Base-by-base conservation (phyloP, 73 alveolate genomes). In the Halteria grandinella region DNA sequence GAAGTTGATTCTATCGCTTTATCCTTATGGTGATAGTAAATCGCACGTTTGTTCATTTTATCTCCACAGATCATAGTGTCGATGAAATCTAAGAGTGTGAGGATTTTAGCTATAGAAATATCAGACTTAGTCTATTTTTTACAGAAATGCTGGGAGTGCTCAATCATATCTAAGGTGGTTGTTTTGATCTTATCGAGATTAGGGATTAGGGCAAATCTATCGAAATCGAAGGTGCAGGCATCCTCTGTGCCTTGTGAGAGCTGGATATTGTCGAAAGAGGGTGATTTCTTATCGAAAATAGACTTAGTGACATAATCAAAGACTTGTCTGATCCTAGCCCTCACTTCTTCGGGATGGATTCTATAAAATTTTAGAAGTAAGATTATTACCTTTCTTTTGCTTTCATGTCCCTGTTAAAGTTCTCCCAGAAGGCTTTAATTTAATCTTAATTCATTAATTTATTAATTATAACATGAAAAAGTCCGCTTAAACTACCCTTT, bases 71-170 rank as follows among this genome's bases (percentile, higher is more conserved):
- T 12, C 47, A 57, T 17, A n/a, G 23, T 10, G 28, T 66, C 80
- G n/a, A 66, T 47, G 7, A 5, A 66, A 28, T 66, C 66, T 40
- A 66, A 3, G n/a, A 66, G 32, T 15, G 32, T 55, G 2, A 66
- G 66, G 6, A 66, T 15, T 66, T 66, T 66, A 25, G 43, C 80
- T 66, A 66, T 66, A 66, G 2, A 41, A 14, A 11, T 10, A n/a
- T 17, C 6, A 2, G 5, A 8, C 24, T 8, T 17, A 10, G 2
- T 12, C 36, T 5, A 3, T 58, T 21, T 21, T 58, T 8, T 66
- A 66, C 80, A 45, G 53, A 66, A 66, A 66, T 66, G 80, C 43
- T 25, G 32, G 7, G 80, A 32, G 29, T 66, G 17, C 20, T 41
- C 63, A 0, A 44, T 11, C 6, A 66, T 44, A 2, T 63, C 43